Conservation (phyloP, 176 grass and related monocot species). For the Musa acuminata region DNA sequence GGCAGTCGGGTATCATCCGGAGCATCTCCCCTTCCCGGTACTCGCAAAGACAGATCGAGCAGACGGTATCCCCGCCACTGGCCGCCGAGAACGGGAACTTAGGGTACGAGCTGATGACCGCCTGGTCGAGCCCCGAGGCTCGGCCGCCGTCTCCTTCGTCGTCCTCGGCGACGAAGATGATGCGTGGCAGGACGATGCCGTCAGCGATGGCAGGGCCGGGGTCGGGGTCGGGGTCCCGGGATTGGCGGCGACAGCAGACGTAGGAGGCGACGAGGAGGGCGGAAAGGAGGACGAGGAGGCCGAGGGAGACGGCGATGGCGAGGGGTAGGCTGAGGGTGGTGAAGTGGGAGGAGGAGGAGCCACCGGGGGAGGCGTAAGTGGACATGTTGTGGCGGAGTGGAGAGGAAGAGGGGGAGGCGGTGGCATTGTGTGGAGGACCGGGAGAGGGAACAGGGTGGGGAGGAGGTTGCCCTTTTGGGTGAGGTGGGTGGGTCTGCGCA, state of each 20-base stretch:
- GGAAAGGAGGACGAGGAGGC: not conserved
- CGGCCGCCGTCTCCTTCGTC: not conserved
- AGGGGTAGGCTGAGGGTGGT: not conserved
- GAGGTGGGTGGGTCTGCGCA: not conserved
- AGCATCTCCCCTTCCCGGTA: not conserved
- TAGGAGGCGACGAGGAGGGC: not conserved
- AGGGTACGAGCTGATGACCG: not conserved
- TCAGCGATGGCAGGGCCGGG: not conserved
- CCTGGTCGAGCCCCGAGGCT: not conserved
- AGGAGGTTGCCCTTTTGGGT: not conserved
- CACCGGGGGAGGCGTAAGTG: not conserved
- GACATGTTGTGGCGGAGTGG: not conserved
- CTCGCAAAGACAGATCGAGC: not conserved
- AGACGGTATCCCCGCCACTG: not conserved
- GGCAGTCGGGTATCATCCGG: not conserved
- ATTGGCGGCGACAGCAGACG: not conserved
- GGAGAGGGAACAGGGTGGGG: not conserved
- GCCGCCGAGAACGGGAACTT: not conserved
- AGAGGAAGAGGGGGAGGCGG: not conserved
- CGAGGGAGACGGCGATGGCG: not conserved
- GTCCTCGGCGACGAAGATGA: not conserved
- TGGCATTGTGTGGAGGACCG: not conserved
- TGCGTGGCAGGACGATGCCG: not conserved
- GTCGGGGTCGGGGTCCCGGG: not conserved
- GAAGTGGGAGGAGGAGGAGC: not conserved